These are phyloP conservation scores for Pholiota adiposa DNA, from an alignment of 1,284 basidiomycete genomes.

Conservation along the genomic window DNA sequence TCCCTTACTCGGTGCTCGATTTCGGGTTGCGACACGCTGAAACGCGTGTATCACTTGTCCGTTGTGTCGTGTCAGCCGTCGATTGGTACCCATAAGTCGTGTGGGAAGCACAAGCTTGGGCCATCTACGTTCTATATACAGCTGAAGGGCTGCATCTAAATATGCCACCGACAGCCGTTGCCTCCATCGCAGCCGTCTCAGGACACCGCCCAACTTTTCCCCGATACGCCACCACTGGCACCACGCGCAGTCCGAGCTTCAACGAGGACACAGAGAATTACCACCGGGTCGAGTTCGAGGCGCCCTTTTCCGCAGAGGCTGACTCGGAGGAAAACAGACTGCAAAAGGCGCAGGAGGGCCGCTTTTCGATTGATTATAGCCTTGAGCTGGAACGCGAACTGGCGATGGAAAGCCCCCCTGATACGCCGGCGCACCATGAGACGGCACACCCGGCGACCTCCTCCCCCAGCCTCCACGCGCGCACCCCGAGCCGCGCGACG, in stretches of 20 bases:
- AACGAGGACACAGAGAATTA: slow-evolving; percentile 33
- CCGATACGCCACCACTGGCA: neutral
- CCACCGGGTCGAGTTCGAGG: slow-evolving; percentile 38
- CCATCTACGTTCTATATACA: slow-evolving; percentile 7
- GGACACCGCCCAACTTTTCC: slow-evolving; percentile 4
- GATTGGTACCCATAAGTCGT: slow-evolving; percentile 10
- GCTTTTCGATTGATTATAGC: slow-evolving; percentile 75
- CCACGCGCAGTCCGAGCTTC: slow-evolving; percentile 26
- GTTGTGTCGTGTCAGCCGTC: slow-evolving; percentile 14
- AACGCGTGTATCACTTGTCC: neutral
- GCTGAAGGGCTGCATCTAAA: slow-evolving; percentile 7
- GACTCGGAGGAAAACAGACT: slow-evolving; percentile 16
- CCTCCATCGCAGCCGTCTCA: slow-evolving; percentile 3
- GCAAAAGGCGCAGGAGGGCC: slow-evolving; percentile 35
- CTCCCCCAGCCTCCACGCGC: slow-evolving; percentile 9
- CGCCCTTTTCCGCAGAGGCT: slow-evolving; percentile 35
- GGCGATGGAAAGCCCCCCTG: slow-evolving; percentile 59
- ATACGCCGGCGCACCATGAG: slow-evolving; percentile 38
- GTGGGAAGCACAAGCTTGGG: neutral
- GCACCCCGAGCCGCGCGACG: slow-evolving; percentile 37
- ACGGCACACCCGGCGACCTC: slow-evolving; percentile 23
- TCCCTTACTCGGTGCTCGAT: neutral
- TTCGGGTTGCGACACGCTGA: neutral
- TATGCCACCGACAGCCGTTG: slow-evolving; percentile 15
- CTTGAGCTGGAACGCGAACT: slow-evolving; percentile 79